Conservation (phyloP, 129 eudicot species). For the Calendula officinalis region DNA sequence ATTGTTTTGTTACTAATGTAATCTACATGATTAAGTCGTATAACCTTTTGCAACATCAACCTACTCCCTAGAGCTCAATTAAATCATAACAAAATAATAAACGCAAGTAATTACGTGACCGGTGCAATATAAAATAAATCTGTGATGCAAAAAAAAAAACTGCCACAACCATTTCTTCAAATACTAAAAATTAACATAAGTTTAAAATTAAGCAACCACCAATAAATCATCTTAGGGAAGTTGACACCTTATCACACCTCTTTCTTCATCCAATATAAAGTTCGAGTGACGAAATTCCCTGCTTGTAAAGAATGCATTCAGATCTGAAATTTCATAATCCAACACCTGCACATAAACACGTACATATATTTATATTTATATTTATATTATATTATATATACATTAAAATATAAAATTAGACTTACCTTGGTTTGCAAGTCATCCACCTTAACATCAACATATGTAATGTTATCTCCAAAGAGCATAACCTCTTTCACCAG, state of each 20-base stretch:
- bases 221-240: conserved; percentile 36
- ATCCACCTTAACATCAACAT: conserved; percentile 81
- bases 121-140: no score
- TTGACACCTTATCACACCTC: conserved; percentile 68
- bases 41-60: no score
- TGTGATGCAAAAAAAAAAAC: no score
- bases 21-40: no score
- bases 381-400: no score
- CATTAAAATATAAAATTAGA: neutral
- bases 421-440: conserved; percentile 84
- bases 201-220: neutral
- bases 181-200: neutral
- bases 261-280: conserved; percentile 67
- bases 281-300: conserved; percentile 48
- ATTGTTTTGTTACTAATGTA: no score
- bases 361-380: no score
- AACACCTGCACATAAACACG: conserved; percentile 52
- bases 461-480: conserved; percentile 62
- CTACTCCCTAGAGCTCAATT: neutral
- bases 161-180: neutral
- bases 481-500: conserved; percentile 77
- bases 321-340: conserved; percentile 71
- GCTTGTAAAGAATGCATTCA: conserved; percentile 62
- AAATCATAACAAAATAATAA: neutral
- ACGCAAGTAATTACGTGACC: no score